A percentile compares a stretch with the other conserved stretches of the same genome.
Evolutionary conservation across 176 grass and related monocot species (phyloP).

Genomic region (Carex kokanica): DNA sequence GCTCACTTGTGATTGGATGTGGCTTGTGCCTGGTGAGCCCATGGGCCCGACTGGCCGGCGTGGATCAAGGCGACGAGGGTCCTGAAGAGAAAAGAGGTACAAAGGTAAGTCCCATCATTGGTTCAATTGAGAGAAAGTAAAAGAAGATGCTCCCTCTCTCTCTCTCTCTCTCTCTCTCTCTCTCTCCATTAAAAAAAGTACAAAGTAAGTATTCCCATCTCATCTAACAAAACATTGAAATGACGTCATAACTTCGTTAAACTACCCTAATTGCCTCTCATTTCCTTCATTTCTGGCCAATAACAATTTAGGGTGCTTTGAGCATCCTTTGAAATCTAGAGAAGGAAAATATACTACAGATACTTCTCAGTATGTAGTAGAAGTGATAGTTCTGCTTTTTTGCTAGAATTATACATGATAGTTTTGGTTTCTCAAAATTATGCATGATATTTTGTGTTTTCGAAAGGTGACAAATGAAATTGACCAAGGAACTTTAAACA

Average conservation of each 20-base stretch:
- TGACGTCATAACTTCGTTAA: conserved; percentile 23
- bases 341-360: neutral
- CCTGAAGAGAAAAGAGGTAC: conserved; percentile 50
- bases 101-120: conserved; percentile 23
- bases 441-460: neutral
- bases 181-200: neutral
- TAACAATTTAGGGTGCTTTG: neutral
- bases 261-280: conserved; percentile 3
- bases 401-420: neutral
- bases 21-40: conserved; percentile 15
- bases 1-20: conserved; percentile 17
- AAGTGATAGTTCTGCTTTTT: neutral
- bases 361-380: neutral
- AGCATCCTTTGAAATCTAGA: neutral
- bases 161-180: neutral
- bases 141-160: neutral
- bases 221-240: neutral
- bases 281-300: neutral
- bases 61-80: conserved; percentile 96
- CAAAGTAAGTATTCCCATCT: neutral
- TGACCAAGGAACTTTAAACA: conserved; percentile 29
- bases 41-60: conserved; percentile 51
- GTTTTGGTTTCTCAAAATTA: neutral
- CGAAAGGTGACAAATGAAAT: neutral
- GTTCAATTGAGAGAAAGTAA: neutral